phyloP scores from a whole-genome alignment of 805 yeast species.

The Barnettozyma pratensis region DNA sequence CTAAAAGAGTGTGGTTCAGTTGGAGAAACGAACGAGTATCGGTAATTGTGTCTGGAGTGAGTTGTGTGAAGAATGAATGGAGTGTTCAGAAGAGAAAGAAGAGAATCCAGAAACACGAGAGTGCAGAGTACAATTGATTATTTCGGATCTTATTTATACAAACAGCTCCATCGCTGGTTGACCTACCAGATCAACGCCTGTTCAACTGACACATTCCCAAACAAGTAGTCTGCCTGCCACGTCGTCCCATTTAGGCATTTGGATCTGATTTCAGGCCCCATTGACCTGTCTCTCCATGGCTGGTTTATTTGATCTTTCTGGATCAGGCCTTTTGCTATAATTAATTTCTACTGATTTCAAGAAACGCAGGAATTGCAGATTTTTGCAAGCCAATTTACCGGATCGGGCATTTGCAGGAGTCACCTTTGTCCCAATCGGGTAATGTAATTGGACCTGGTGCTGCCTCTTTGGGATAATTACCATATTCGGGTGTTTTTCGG shows the following conservation, averaged over 20 bases:
- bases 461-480: neutral
- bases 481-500: neutral
- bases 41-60: too few relatives aligned
- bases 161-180: neutral
- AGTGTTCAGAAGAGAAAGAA: neutral
- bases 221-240: constrained; percentile 1
- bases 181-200: too few relatives aligned
- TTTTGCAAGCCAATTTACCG: constrained; percentile 1
- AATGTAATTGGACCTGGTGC: neutral
- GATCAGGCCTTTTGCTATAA: neutral
- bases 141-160: neutral
- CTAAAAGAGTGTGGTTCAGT: neutral
- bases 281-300: neutral
- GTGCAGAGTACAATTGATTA: neutral
- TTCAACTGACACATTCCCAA: neutral
- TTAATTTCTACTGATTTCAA: neutral
- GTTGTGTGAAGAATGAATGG: too few relatives aligned
- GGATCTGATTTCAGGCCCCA: neutral
- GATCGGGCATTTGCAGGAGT: neutral
- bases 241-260: neutral
- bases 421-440: neutral
- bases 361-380: neutral
- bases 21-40: neutral
- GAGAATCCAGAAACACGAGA: neutral
- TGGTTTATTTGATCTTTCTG: neutral